Conservation (phyloP, 2,329 filamentous ascomycete genomes). For the Thelonectria blattea region DNA sequence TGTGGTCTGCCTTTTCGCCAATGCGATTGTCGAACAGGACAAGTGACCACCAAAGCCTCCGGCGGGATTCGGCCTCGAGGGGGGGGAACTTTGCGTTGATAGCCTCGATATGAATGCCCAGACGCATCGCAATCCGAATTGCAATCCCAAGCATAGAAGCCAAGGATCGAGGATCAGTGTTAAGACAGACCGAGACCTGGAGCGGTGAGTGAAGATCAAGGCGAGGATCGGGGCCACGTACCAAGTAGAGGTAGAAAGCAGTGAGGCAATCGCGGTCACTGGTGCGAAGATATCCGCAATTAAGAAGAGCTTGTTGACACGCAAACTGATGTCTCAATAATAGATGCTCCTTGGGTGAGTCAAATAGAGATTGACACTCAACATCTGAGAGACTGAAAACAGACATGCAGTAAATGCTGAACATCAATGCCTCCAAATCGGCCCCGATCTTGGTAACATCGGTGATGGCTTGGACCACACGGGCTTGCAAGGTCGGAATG, state of each 20-base stretch:
- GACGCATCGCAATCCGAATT: conserved; percentile 62
- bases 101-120: conserved; percentile 61
- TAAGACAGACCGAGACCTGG: conserved; percentile 54
- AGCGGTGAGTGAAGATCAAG: background rate
- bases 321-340: conserved; percentile 53
- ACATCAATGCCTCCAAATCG: conserved; percentile 61
- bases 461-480: conserved; percentile 56
- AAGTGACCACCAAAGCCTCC: conserved; percentile 68
- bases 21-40: conserved; percentile 63
- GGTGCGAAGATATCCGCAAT: conserved; percentile 56
- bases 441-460: conserved; percentile 48
- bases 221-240: conserved; percentile 37
- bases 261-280: conserved; percentile 60
- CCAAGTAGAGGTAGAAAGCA: conserved; percentile 63
- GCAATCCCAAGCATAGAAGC: conserved; percentile 59
- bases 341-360: conserved; percentile 48
- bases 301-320: conserved; percentile 59
- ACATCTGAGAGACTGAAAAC: conserved; percentile 49
- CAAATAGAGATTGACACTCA: conserved; percentile 51
- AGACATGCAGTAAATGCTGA: conserved; percentile 56
- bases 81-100: conserved; percentile 29
- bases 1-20: conserved; percentile 54
- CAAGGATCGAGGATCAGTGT: conserved; percentile 55
- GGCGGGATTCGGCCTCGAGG: conserved; percentile 65
- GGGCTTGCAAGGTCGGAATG: conserved; percentile 58